These are phyloP conservation scores for Russula ochroleuca DNA, from an alignment of 768 basidiomycete species.

Conservation along the genomic window DNA sequence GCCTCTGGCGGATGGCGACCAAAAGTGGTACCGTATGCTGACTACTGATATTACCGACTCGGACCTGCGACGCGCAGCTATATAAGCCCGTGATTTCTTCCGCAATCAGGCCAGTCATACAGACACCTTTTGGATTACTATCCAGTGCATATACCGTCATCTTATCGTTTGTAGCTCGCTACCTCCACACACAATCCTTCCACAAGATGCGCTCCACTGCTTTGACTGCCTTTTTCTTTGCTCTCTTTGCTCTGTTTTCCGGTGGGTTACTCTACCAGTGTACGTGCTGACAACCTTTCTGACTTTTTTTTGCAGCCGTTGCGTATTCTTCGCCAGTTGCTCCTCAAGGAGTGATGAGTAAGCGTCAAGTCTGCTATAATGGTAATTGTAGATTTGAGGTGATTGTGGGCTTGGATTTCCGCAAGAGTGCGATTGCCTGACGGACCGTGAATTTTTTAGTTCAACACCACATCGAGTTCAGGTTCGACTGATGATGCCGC, in stretches of 20 bases:
- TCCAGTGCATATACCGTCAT: too few species aligned
- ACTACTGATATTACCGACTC: too few species aligned
- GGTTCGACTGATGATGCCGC: too few species aligned
- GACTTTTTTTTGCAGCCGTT: background rate
- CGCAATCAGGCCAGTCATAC: too few species aligned
- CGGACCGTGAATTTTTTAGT: background rate
- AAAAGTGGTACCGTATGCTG: too few species aligned
- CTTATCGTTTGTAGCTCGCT: too few species aligned
- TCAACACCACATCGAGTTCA: background rate
- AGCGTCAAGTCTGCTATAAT: background rate
- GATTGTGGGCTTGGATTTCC: background rate
- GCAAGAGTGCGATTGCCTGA: background rate
- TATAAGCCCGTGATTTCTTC: too few species aligned
- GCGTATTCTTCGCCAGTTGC: conserved; percentile 1
- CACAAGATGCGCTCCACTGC: too few species aligned
- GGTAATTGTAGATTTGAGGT: background rate
- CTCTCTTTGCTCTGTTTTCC: background rate
- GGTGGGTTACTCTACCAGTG: background rate
- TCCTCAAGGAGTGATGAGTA: background rate
- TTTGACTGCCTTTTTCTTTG: background rate
- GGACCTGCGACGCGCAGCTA: too few species aligned
- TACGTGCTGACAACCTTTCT: background rate
- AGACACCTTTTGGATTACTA: too few species aligned
- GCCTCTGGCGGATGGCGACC: too few species aligned
- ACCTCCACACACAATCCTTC: too few species aligned